Evolutionary conservation across 371 early-diverging fungal species (phyloP), one percentile per base, ranked within the genome.

Genomic region (Apophysomyces sp.): DNA sequence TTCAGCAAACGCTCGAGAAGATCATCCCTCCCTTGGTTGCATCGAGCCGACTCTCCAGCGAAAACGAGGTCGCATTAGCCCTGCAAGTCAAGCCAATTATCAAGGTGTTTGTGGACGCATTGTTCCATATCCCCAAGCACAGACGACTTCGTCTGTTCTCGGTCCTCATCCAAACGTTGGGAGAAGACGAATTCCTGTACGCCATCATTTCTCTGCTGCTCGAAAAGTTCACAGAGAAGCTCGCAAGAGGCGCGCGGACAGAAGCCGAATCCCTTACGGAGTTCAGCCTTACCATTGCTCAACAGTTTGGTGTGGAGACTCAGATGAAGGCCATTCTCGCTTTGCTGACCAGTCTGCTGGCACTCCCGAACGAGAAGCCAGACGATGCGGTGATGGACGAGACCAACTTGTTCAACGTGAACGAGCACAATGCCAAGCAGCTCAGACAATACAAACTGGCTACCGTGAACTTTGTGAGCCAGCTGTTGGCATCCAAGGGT

Each of bases 71-170:
- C 28, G 72, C 68, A 61, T 53, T 80, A 61, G 71, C 63, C 44
- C 56, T 78, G 15, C 79, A 85, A 59, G 84, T 90, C 49, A 86
- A 87, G 65, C 88, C 90, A 2, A 82, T 94, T 49, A 80, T 95
- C 72, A 87, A 91, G 68, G 91, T 95, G 59, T 97, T 98, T 83
- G 92, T 94, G 16, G 93, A 94, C 65, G 93, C 97, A 5, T 68
- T 95, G 61, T 82, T 86, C 74, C 96, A 96, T 71, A 94, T 97
- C 63, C 98, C 98, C 52, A 87, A 87, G 58, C 97, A 97, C 71
- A 86, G 98, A 58, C 89, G 97, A 55, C 81, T 94, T 55, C 84
- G 93, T 39, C 83, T 98, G 18, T 96, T 96, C 73, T 87, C 91
- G 1, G 84, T 91, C 4, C 72, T 98, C 27, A 85, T 94, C 37